A percentile compares a stretch with the other conserved stretches of the same genome.
phyloP scores from a whole-genome alignment of 805 yeast species.

The Myxozyma sirexii region DNA sequence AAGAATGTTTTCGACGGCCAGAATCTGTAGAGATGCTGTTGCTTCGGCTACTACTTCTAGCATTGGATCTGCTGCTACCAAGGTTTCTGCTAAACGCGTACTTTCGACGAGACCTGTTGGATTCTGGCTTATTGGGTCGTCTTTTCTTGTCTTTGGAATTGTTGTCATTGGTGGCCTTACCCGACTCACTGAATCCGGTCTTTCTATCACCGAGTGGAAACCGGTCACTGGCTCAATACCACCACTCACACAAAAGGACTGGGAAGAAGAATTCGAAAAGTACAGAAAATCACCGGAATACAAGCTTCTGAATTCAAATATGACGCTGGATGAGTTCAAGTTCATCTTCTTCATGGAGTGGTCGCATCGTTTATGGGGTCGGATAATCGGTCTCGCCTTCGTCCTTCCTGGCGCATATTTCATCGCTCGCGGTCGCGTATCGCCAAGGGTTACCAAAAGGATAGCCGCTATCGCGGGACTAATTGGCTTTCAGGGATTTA shows the following conservation, averaged over 20 bases:
- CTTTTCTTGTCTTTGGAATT: constrained; percentile 89
- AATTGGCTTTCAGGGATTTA: constrained; percentile 89
- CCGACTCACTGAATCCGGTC: constrained; percentile 91
- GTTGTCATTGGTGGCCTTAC: constrained; percentile 97
- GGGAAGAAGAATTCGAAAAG: constrained; percentile 82
- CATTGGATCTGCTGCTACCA: neutral
- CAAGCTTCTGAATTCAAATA: constrained; percentile 82
- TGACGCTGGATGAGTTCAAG: constrained; percentile 88
- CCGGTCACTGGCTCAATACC: constrained; percentile 96
- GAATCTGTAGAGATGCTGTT: too few relatives aligned
- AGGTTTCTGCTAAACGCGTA: neutral
- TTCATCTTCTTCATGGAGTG: constrained; percentile 97
- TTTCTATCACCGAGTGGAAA: constrained; percentile 97
- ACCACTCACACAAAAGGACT: constrained; percentile 75
- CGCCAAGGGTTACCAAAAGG: constrained; percentile 65
- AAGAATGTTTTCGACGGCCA: too few relatives aligned
- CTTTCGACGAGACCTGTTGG: constrained; percentile 54
- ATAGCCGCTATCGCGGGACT: constrained; percentile 72
- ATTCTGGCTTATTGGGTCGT: constrained; percentile 84
- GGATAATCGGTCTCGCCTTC: constrained; percentile 83
- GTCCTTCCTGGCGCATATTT: constrained; percentile 85
- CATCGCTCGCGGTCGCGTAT: constrained; percentile 64
- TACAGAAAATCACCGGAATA: constrained; percentile 90
- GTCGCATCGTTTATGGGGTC: constrained; percentile 92
- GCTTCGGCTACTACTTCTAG: neutral